Percentiles rank a stretch among this genome's conserved stretches.
Conservation (phyloP, 2,329 filamentous ascomycete species). For the Knufia fluminis region DNA sequence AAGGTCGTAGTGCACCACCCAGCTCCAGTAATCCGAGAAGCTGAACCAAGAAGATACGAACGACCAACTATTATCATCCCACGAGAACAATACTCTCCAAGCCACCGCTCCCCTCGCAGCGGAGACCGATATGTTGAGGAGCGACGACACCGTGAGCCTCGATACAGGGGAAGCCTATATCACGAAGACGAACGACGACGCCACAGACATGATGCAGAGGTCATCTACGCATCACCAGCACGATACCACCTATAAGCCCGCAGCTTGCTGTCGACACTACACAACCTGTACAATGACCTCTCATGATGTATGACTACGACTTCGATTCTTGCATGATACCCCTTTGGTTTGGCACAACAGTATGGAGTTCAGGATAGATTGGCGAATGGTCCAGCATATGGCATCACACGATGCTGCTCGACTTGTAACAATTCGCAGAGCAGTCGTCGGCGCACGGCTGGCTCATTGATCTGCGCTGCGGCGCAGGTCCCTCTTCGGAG, state of each 20-base stretch:
- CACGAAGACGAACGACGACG: constrained; percentile 9
- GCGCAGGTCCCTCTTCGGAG: neutral
- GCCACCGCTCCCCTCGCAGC: neutral
- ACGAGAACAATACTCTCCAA: neutral
- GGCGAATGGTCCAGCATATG: constrained; percentile 7
- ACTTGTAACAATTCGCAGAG: constrained; percentile 8
- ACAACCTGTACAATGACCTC: neutral
- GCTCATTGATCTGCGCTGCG: neutral
- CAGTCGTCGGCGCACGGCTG: neutral
- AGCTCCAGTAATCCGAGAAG: neutral
- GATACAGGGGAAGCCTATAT: constrained; percentile 7
- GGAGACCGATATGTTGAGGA: constrained; percentile 7
- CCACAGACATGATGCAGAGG: constrained; percentile 5
- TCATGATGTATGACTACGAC: constrained; percentile 1
- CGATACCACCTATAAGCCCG: constrained; percentile 5
- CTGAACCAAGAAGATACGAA: neutral
- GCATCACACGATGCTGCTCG: neutral
- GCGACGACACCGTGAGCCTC: constrained; percentile 2
- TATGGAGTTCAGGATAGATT: neutral
- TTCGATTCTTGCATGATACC: constrained; percentile 2
- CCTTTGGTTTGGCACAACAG: neutral
- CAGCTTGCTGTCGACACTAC: neutral
- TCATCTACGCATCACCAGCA: constrained; percentile 6
- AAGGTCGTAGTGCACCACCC: neutral
- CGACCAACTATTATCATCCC: neutral